Evolutionary conservation across 1,139 yeast species (phyloP).

Genomic region (Candida glucosophila): DNA sequence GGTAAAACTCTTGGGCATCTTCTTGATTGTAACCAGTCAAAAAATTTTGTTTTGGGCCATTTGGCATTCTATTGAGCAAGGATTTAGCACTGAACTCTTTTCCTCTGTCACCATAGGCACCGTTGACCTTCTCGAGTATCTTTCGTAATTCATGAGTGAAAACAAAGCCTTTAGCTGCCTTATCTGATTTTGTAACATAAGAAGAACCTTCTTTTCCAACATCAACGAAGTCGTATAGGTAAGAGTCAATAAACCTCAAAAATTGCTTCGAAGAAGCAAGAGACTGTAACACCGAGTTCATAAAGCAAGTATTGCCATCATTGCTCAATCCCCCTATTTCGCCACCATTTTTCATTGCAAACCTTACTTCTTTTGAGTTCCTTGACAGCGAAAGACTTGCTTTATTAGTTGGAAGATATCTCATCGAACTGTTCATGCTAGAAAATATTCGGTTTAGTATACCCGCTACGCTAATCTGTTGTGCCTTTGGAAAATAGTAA

Average conservation of each 20-base stretch:
- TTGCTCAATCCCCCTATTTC: slow-evolving; percentile 77
- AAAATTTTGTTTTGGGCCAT: slow-evolving; percentile 69
- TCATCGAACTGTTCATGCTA: slow-evolving; percentile 10
- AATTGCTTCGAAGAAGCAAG: slow-evolving; percentile 69
- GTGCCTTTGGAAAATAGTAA: no score
- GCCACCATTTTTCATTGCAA: slow-evolving; percentile 53
- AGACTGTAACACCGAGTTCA: slow-evolving; percentile 83
- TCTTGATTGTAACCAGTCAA: slow-evolving; percentile 83
- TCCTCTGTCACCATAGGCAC: slow-evolving; percentile 42
- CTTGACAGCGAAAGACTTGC: slow-evolving; percentile 8
- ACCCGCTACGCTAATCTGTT: no score
- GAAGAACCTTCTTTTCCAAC: slow-evolving; percentile 12
- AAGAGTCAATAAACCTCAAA: slow-evolving; percentile 44
- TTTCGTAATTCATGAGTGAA: slow-evolving; percentile 48
- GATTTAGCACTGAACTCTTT: slow-evolving; percentile 62
- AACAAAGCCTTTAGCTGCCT: slow-evolving; percentile 23
- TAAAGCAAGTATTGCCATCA: slow-evolving; percentile 90
- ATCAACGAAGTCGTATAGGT: slow-evolving; percentile 20
- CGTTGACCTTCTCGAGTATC: slow-evolving; percentile 47
- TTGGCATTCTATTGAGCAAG: slow-evolving; percentile 63
- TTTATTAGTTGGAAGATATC: slow-evolving; percentile 5
- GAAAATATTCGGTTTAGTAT: slow-evolving; percentile 6
- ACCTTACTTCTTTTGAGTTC: slow-evolving; percentile 20
- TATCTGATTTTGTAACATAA: slow-evolving; percentile 20
- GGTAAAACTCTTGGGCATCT: slow-evolving; percentile 93